Base-by-base conservation (phyloP, 1,284 basidiomycete genomes). In the Cystobasidium sp. region DNA sequence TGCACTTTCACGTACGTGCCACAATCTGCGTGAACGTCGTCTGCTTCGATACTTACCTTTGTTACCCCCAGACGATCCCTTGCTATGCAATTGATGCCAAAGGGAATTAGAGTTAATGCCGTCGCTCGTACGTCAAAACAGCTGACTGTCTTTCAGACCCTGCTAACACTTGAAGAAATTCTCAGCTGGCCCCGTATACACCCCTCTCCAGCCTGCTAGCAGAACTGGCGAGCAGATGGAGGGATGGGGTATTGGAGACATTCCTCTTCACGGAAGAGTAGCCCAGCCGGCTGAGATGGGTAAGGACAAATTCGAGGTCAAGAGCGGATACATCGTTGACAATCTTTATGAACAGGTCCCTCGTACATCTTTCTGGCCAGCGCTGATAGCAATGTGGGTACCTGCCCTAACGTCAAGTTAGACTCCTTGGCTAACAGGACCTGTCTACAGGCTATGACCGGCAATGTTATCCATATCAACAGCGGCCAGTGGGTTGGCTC, bases 51-150 rank as follows among this genome's bases (percentile, higher is more conserved):
- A 6, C 14, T 20, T 62, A n/a, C 46, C 24, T 22, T 18, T 24
- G 85, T 41, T 84, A 80, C 88, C 86, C 44, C 0, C 46, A 70
- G 68, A 6, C 85, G 87, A 43, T 84, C 85, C 16, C 82, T 89
- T 61, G 86, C 87, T 0, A 76, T 84, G 51, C 87, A 89, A 77
- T 82, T 89, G n/a, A 85, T 85, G 12, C 84, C 86, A 5, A 85
- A 86, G 79, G 88, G 86, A 1, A 87, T 89, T 64, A 83, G 87
- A 39, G 87, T 87, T 58, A 88, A 88, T 74, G 85, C 82, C 0
- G 85, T 87, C 24, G 78, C 80, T 18, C 69, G 56, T 64, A 61
- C 58, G 56, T 47, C 12, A 20, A 18, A 44, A 8, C 44, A 39
- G n/a, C 43, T 46, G 16, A 24, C 20, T 10, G 8, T 9, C 47